Evolutionary conservation across 129 eudicot genomes (phyloP), one percentile per base, ranked within the genome.

Genomic region (Lactuca saligna): DNA sequence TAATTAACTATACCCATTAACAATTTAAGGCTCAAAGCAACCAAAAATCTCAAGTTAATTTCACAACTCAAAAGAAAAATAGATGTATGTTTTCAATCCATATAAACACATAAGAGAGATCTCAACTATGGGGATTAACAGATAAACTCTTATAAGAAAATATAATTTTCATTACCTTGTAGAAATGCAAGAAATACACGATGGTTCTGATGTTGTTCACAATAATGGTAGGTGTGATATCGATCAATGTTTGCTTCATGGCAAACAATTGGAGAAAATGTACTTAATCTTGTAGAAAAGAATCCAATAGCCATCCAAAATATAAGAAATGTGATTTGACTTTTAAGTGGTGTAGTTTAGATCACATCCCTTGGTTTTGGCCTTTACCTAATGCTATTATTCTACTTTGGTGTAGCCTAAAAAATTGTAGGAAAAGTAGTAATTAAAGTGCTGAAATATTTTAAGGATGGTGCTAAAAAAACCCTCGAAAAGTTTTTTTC

Each of bases 191-290:
- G 66, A 51, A 71, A 71, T 46, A 48, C 58, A 59, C 15, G 46
- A 44, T 37, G 70, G 53, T 63, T 53, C 68, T 46, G 58, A 15
- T 73, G 41, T 31, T 38, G 57, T 25, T 34, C 17, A 56, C 29
- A 63, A 16, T 35, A 54, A 50, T 35, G 16, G 29, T 63, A 12
- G 7, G 53, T 54, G 34, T 20, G 63, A 33, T 57, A 42, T 38
- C 54, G 54, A 73, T 73, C 63, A 15, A 55, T 64, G 71, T 73
- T 58, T 39, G 49, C 49, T 55, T 73, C 37, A 73, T 73, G 78
- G 78, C 71, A 46, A 71, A 64, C 71, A 73, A 41, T 63, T 54
- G 49, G 48, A 63, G 64, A 46, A 63, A 54, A 54, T 31, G 15
- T 42, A 41, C 16, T 57, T 56, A 12, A 54, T 37, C 31, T 73